Evolutionary conservation across 306 rosid genomes (phyloP).

Genomic region (Dicorynia guianensis): DNA sequence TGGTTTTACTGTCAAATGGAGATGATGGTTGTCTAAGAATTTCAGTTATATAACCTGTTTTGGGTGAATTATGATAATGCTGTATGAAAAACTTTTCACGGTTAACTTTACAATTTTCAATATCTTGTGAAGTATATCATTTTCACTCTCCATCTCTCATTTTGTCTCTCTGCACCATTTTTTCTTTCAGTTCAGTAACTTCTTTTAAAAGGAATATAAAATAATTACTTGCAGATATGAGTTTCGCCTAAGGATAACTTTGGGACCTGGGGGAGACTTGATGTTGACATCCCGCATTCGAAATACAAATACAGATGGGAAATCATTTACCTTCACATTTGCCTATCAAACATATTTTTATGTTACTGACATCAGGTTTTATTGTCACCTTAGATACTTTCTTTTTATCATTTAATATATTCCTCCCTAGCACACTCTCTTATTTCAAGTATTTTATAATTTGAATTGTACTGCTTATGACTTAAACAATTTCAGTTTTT

Average conservation of each 20-base stretch:
- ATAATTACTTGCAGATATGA: constrained; percentile 59
- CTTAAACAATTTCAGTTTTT: constrained; percentile 4
- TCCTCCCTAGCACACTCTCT: neutral
- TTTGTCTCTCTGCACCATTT: constrained; percentile 15
- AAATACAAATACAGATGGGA: constrained; percentile 76
- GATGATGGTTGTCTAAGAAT: neutral
- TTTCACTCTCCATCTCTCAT: neutral
- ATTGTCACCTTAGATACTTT: constrained; percentile 6
- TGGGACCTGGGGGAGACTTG: constrained; percentile 76
- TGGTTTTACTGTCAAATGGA: neutral
- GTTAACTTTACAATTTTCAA: neutral
- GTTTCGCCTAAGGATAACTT: constrained; percentile 69
- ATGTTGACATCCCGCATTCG: constrained; percentile 80
- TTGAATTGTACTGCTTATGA: neutral
- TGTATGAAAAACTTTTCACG: neutral
- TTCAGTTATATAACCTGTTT: neutral
- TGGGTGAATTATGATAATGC: neutral
- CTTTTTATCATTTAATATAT: constrained; percentile 14
- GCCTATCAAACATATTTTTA: constrained; percentile 71
- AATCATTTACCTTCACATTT: constrained; percentile 74
- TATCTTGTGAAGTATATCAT: neutral
- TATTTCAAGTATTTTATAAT: neutral
- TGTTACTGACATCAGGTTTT: constrained; percentile 76
- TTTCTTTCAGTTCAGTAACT: neutral
- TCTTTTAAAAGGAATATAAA: constrained; percentile 15